A percentile compares a stretch with the other conserved stretches of the same genome.
These are phyloP conservation scores for Mycena leptocephala DNA, from an alignment of 768 basidiomycete genomes.

Conservation along the genomic window DNA sequence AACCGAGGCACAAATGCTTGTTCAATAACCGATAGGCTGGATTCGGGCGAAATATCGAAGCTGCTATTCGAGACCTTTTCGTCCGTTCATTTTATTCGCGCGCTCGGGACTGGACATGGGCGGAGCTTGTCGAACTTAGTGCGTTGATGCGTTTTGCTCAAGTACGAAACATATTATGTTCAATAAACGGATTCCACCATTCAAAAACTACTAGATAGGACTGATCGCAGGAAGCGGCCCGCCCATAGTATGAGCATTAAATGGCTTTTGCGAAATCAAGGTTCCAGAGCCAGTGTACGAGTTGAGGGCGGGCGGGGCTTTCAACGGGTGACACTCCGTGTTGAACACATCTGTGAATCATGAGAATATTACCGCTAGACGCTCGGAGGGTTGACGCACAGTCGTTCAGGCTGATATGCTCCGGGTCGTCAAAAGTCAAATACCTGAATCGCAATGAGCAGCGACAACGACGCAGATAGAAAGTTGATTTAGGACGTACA, in stretches of 20 bases:
- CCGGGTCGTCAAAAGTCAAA: conserved; percentile 83
- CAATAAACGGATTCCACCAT: too few relatives aligned
- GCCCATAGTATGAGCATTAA: neutral
- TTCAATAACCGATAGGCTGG: too few relatives aligned
- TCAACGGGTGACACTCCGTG: conserved; percentile 82
- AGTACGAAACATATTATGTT: too few relatives aligned
- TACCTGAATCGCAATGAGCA: conserved; percentile 86
- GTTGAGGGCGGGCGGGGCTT: conserved; percentile 62
- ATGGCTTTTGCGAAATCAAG: conserved; percentile 18
- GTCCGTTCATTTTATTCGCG: too few relatives aligned
- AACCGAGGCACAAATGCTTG: too few relatives aligned
- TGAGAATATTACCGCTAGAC: conserved; percentile 10
- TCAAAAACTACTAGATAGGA: neutral
- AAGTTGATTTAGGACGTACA: neutral
- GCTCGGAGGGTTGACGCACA: conserved; percentile 61
- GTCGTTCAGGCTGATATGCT: conserved; percentile 74
- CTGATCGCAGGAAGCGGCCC: conserved; percentile 26
- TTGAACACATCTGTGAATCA: conserved; percentile 71
- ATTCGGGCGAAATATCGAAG: too few relatives aligned
- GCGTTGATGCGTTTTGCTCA: too few relatives aligned
- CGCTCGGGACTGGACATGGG: too few relatives aligned
- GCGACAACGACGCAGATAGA: conserved; percentile 62
- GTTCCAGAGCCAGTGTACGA: conserved; percentile 21
- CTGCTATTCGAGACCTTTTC: too few relatives aligned
- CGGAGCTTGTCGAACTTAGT: too few relatives aligned